phyloP scores from a whole-genome alignment of 345 rosid species.

The Gossypium turneri region DNA sequence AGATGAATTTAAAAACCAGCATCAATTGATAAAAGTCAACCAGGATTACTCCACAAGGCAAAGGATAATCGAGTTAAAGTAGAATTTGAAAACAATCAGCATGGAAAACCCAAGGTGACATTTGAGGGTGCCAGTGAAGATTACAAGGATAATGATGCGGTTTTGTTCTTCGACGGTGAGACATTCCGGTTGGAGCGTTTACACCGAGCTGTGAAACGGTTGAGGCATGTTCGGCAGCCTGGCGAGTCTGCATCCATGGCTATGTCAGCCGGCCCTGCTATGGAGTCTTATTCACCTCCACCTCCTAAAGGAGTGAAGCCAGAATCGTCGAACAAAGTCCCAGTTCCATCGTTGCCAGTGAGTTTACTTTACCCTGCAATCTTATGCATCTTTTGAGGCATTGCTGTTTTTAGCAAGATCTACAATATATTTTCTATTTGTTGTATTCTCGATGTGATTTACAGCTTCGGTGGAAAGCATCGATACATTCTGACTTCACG shows the following conservation, averaged over 20 bases:
- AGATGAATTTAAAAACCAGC: slow-evolving; percentile 93
- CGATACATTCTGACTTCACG: slow-evolving; percentile 31
- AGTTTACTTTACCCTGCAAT: slow-evolving; percentile 16
- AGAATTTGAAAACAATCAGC: slow-evolving; percentile 75
- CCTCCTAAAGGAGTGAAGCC: slow-evolving; percentile 32
- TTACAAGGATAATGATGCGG: slow-evolving; percentile 65
- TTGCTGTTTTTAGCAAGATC: background rate
- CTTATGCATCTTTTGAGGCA: slow-evolving; percentile 3
- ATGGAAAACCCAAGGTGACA: slow-evolving; percentile 58
- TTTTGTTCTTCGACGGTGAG: slow-evolving; percentile 67
- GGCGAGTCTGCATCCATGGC: slow-evolving; percentile 42
- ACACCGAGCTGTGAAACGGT: slow-evolving; percentile 61
- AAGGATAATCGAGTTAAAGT: slow-evolving; percentile 60
- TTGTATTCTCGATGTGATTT: background rate
- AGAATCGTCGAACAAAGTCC: slow-evolving; percentile 24
- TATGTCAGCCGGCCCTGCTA: slow-evolving; percentile 28
- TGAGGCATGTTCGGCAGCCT: slow-evolving; percentile 50
- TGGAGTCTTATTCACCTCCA: slow-evolving; percentile 37
- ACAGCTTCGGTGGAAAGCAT: slow-evolving; percentile 40
- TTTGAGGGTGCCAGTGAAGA: slow-evolving; percentile 74
- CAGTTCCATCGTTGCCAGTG: slow-evolving; percentile 27
- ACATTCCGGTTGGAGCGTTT: slow-evolving; percentile 58
- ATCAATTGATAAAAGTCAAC: slow-evolving; percentile 59
- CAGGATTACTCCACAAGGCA: slow-evolving; percentile 56
- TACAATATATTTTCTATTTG: background rate